A percentile compares a stretch with the other conserved stretches of the same genome.
These are phyloP conservation scores for Candida patagonica DNA, from an alignment of 805 yeast species.

Conservation along the genomic window DNA sequence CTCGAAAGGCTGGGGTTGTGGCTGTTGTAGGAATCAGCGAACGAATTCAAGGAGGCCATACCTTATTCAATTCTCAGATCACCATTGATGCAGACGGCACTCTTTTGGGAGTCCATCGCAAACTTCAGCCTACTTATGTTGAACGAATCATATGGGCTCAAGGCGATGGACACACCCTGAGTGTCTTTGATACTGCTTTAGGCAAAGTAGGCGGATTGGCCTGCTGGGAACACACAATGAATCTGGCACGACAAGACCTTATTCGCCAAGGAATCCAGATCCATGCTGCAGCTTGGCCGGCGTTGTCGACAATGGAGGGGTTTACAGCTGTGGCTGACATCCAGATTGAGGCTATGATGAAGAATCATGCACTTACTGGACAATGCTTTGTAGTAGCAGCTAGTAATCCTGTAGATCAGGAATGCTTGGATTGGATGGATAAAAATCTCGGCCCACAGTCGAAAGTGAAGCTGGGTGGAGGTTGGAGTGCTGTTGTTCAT, in stretches of 20 bases:
- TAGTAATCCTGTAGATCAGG: too few species aligned
- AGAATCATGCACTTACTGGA: too few species aligned
- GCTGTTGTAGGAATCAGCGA: constrained; percentile 22
- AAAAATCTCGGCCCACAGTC: too few species aligned
- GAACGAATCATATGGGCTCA: constrained; percentile 21
- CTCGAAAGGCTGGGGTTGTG: constrained; percentile 16
- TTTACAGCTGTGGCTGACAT: too few species aligned
- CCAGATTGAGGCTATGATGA: too few species aligned
- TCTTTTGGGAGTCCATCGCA: constrained; percentile 18
- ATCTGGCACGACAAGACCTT: constrained; percentile 21
- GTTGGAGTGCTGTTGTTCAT: too few species aligned
- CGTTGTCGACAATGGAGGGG: too few species aligned
- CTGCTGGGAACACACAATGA: constrained; percentile 22
- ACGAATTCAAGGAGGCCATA: constrained; percentile 20
- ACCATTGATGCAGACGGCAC: constrained; percentile 17
- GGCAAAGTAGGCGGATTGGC: constrained; percentile 21
- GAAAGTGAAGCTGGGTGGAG: too few species aligned
- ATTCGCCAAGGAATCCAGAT: constrained; percentile 22
- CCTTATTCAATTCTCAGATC: constrained; percentile 23
- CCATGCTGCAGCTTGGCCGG: constrained; percentile 23
- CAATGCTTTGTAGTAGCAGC: too few species aligned
- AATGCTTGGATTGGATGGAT: too few species aligned
- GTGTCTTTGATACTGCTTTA: constrained; percentile 17
- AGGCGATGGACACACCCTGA: constrained; percentile 20
- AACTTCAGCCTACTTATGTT: constrained; percentile 19